Percentiles rank a stretch among this genome's conserved stretches.
Conservation (phyloP, 257 asterid species). For the Anisodus acutangulus region DNA sequence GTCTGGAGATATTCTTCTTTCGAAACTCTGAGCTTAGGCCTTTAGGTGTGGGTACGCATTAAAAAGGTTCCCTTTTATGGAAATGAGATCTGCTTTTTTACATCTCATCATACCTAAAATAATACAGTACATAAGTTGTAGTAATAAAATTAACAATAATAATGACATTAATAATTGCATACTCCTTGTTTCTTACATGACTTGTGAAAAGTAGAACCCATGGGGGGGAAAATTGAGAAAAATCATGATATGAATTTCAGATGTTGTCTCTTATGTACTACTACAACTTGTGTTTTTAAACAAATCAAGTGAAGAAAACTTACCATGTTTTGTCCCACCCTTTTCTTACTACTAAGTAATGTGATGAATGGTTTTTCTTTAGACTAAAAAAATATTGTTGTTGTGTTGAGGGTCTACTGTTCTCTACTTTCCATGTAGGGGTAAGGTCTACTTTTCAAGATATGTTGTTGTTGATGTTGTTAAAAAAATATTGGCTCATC, state of each 20-base stretch:
- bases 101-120: constrained; percentile 41
- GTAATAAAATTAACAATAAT: constrained; percentile 22
- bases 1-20: constrained; percentile 39
- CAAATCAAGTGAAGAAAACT: constrained; percentile 49
- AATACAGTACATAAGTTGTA: constrained; percentile 22
- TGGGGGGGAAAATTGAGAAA: constrained; percentile 23
- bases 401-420: too few relatives aligned
- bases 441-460: too few relatives aligned
- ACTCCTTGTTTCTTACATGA: constrained; percentile 32
- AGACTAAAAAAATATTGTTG: constrained; percentile 46
- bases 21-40: constrained; percentile 38
- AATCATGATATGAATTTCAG: constrained; percentile 67
- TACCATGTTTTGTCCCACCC: constrained; percentile 78
- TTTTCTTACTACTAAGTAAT: constrained; percentile 38
- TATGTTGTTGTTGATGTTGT: too few relatives aligned
- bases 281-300: constrained; percentile 56
- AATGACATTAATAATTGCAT: not conserved
- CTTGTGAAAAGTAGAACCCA: constrained; percentile 21
- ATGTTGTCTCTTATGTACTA: constrained; percentile 60
- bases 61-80: constrained; percentile 51
- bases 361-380: constrained; percentile 52
- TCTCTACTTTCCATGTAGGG: too few relatives aligned
- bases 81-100: constrained; percentile 53
- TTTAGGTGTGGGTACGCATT: constrained; percentile 38
- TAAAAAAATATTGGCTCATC: too few relatives aligned